Conservation (phyloP, 2,329 filamentous ascomycete species). For the Elsinoe australis region DNA sequence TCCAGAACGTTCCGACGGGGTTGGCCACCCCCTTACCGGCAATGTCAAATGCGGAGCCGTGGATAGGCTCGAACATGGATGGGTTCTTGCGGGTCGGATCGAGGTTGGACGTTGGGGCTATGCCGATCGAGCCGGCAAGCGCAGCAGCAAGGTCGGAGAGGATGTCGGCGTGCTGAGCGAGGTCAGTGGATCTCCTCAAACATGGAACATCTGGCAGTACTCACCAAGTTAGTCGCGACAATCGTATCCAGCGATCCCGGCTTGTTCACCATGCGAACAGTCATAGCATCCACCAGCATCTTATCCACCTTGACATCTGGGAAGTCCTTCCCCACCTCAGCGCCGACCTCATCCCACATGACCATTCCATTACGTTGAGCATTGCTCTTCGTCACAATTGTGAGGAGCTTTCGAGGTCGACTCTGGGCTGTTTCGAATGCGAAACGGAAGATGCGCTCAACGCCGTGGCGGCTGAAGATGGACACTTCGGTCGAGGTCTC, state of each 20-base stretch:
- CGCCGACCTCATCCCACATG: constrained; percentile 58
- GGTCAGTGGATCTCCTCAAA: background rate
- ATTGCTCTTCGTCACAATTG: constrained; percentile 59
- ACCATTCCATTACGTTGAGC: constrained; percentile 61
- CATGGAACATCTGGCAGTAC: constrained; percentile 10
- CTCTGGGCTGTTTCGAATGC: constrained; percentile 54
- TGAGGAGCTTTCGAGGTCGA: constrained; percentile 51
- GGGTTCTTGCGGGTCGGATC: constrained; percentile 56
- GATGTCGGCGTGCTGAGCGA: constrained; percentile 50
- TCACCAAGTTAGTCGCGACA: constrained; percentile 52
- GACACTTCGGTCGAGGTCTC: constrained; percentile 56
- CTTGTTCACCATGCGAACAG: constrained; percentile 47
- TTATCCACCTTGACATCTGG: constrained; percentile 55
- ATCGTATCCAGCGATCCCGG: constrained; percentile 34
- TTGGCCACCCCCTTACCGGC: constrained; percentile 51
- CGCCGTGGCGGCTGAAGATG: constrained; percentile 54
- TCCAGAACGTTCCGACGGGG: constrained; percentile 54
- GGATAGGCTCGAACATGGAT: constrained; percentile 56
- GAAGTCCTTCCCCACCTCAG: constrained; percentile 49
- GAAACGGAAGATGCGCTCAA: constrained; percentile 55
- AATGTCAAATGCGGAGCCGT: constrained; percentile 53
- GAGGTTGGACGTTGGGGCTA: constrained; percentile 62
- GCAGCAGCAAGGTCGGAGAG: constrained; percentile 64
- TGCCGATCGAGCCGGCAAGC: constrained; percentile 62
- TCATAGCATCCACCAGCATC: constrained; percentile 62